These are phyloP conservation scores for Colletotrichum chrysophilum DNA, from an alignment of 2,329 filamentous ascomycete genomes.

Conservation along the genomic window DNA sequence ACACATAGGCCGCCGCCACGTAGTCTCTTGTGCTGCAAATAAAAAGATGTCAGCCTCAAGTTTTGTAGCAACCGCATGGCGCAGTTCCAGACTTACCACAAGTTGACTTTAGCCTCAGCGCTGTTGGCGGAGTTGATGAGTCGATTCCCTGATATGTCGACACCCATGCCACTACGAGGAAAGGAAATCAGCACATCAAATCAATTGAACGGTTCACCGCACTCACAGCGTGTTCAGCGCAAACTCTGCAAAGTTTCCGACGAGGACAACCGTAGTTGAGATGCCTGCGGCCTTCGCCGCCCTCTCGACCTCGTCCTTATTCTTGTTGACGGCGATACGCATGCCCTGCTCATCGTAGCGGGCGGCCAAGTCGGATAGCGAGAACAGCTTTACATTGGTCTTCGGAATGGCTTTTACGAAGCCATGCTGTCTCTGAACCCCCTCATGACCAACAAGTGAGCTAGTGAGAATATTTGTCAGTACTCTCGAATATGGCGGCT, in stretches of 20 bases:
- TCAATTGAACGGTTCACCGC: no score
- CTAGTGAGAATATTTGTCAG: background rate
- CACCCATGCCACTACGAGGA: background rate
- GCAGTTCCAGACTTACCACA: background rate
- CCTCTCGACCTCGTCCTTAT: conserved; percentile 28
- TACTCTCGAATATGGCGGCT: rapidly evolving
- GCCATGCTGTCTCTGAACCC: conserved; percentile 24
- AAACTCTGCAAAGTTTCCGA: conserved; percentile 31
- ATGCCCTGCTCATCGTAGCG: conserved; percentile 28
- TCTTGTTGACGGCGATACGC: conserved; percentile 23
- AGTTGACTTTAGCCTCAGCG: background rate
- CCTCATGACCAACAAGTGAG: conserved; percentile 28
- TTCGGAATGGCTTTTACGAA: conserved; percentile 32
- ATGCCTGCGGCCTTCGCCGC: conserved; percentile 27
- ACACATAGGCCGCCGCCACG: conserved; percentile 30
- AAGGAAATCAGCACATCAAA: background rate
- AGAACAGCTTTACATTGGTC: conserved; percentile 31
- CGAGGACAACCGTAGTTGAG: conserved; percentile 24
- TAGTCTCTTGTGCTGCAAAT: conserved; percentile 28
- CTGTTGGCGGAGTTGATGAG: background rate
- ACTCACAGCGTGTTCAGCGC: conserved; percentile 18
- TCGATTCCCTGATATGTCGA: background rate
- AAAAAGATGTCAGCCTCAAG: background rate
- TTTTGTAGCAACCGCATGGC: rapidly evolving
- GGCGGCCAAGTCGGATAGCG: conserved; percentile 30